Evolutionary conservation across 305 asterid genomes (phyloP), one percentile per base, ranked within the genome.

Genomic region (Fraxinus ornus): DNA sequence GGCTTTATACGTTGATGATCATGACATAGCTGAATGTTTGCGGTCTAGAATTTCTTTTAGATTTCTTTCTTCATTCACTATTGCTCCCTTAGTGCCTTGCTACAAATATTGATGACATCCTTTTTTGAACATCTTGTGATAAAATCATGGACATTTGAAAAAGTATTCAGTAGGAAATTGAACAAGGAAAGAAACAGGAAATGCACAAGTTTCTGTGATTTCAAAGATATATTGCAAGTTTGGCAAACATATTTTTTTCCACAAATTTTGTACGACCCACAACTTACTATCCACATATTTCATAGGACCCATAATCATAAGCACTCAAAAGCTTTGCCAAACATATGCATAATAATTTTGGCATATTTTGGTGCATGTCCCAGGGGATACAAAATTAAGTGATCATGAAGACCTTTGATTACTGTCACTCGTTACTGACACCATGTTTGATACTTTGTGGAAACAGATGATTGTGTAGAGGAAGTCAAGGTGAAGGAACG

Each of bases 401-500:
- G 24, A 36, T 1, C 0, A 1, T 57, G 1, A 19, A 21, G 7
- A 37, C 5, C 33, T 75, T 9, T 39, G n/a, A 9, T 75, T 75
- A 37, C 36, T 8, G 33, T 52, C 5, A 39, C 30, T 36, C n/a
- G 24, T 75, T 75, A 36, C 78, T 75, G 21, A 74, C 57, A 74
- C 26, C 1, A 0, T 1, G 13, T 17, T 37, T 13, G 49, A 75
- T 32, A 73, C 39, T 76, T 7, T 5, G 79, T 17, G 62, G 12
- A 28, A 76, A n/a, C 32, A 41, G 79, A 52, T 24, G 39, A 32
- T 32, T 47, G 22, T 47, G 15, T 47, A 44, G 55, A 13, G 68
- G 8, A 76, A 47, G 85, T 87, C 75, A 82, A 80, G 80, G 84
- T 84, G 49, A 86, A 75, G 22, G 89, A 85, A 15, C 83, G 74